These are phyloP conservation scores for Solioccasus polychromus DNA, from an alignment of 768 basidiomycete genomes.

Conservation along the genomic window DNA sequence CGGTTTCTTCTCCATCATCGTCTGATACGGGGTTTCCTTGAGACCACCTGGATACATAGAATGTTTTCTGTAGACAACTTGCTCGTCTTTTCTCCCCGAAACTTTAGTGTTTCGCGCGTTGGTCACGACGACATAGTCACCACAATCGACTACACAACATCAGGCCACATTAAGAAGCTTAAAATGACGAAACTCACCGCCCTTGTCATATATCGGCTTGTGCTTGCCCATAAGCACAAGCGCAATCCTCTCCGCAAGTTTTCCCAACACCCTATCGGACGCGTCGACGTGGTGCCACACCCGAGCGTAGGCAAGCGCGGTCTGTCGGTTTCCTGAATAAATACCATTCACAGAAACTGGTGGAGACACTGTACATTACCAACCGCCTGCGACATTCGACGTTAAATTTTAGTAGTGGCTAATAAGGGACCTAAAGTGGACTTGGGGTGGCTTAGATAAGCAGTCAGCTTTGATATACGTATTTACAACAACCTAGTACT, in stretches of 20 bases:
- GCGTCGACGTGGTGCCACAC: slow-evolving; percentile 97
- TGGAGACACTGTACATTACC: slow-evolving; percentile 59
- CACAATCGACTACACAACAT: slow-evolving; percentile 76
- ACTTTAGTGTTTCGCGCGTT: slow-evolving; percentile 82
- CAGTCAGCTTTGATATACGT: too few species aligned
- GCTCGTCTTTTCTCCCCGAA: slow-evolving; percentile 85
- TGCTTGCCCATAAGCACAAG: slow-evolving; percentile 98
- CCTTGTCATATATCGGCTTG: slow-evolving; percentile 94
- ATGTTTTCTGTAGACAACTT: slow-evolving; percentile 86
- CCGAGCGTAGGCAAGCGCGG: slow-evolving; percentile 91
- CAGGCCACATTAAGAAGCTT: neutral
- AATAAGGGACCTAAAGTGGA: too few species aligned
- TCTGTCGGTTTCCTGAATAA: slow-evolving; percentile 45
- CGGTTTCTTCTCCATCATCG: slow-evolving; percentile 81
- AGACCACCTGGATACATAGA: slow-evolving; percentile 91
- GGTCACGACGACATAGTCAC: slow-evolving; percentile 96
- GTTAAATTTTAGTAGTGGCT: too few species aligned
- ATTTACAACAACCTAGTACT: too few species aligned
- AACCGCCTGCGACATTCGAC: slow-evolving; percentile 82
- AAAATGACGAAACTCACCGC: slow-evolving; percentile 49
- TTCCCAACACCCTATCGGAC: slow-evolving; percentile 86
- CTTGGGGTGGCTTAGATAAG: too few species aligned
- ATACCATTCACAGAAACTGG: neutral
- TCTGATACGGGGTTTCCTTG: slow-evolving; percentile 84
- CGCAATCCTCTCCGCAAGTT: slow-evolving; percentile 91